Evolutionary conservation across 176 grass and related monocot genomes (phyloP), one percentile per base, ranked within the genome.

Genomic region (Areca catechu): DNA sequence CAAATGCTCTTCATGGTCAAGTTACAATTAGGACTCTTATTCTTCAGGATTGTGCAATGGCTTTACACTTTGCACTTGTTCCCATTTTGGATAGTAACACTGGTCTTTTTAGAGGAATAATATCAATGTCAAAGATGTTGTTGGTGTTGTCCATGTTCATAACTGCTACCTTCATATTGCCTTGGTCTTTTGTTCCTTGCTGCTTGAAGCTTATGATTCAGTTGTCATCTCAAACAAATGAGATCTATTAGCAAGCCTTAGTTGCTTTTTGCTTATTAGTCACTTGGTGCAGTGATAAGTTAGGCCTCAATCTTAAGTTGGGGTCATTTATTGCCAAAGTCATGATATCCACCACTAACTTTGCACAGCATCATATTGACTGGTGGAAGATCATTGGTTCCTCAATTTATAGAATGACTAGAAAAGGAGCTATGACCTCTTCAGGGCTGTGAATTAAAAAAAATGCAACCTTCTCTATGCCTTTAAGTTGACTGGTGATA

Each of bases 221-320:
- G 70, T 80, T 98, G 62, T 98, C 94, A 67, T 98, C 94, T 51
- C 94, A 98, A 86, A 98, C 94, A 67, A 93, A 98, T 78, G 94
- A 98, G 74, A 78, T 98, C 30, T 98, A 98, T 72, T 88, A 98
- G 63, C 83, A 92, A 74, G 88, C 88, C 58, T 63, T 84, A 14
- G 94, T 98, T 0, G 94, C 94, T 18, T 98, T 98, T 71, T 98
- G 94, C 27, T 29, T 29, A 29, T 29, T 29, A 6, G 5, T 29
- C 5, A 5, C 27, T 29, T 29, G 27, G 94, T 91, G 88, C 70
- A 98, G 94, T 78, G 94, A 98, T 83, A 82, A 77, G 56, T 77
- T 85, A 80, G 94, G 94, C 57, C 76, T 98, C 58, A 98, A 88
- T 80, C 83, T 98, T 77, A 88, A 98, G 78, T 55, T 98, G 66